These are phyloP conservation scores for Ceratocystis cubensis DNA, from an alignment of 2,329 filamentous ascomycete species.

Conservation along the genomic window DNA sequence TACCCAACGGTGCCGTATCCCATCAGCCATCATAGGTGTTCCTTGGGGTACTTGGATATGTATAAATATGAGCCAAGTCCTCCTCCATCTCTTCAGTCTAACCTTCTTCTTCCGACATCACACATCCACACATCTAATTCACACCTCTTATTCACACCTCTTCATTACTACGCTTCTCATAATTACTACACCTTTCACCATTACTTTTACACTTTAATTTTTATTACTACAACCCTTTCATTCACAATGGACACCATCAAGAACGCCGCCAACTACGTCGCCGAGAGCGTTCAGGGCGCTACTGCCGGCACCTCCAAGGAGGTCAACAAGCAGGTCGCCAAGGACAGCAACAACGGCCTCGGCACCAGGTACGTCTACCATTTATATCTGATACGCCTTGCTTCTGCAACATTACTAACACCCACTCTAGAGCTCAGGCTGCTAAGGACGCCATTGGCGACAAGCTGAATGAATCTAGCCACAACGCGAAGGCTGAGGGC, in stretches of 20 bases:
- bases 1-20: neutral
- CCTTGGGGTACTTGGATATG: neutral
- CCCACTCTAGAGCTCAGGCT: constrained; percentile 30
- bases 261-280: constrained; percentile 57
- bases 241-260: constrained; percentile 41
- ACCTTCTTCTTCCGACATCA: neutral
- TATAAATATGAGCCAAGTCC: constrained; percentile 8
- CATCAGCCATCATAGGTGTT: neutral
- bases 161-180: neutral
- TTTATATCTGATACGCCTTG: neutral
- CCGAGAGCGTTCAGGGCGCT: constrained; percentile 50
- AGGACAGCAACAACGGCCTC: constrained; percentile 43
- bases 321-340: constrained; percentile 57
- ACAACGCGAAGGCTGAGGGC: constrained; percentile 33
- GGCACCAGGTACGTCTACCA: constrained; percentile 38
- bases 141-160: constrained; percentile 6
- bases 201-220: constrained; percentile 21
- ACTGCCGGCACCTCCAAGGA: constrained; percentile 50
- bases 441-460: constrained; percentile 39
- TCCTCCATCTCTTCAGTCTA: neutral
- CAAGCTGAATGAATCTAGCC: constrained; percentile 34
- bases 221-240: constrained; percentile 24
- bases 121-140: neutral
- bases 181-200: constrained; percentile 16
- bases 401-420: constrained; percentile 23